These are phyloP conservation scores for Nitzschia sp. DNA, from an alignment of 108 stramenopile genomes.

Conservation along the genomic window DNA sequence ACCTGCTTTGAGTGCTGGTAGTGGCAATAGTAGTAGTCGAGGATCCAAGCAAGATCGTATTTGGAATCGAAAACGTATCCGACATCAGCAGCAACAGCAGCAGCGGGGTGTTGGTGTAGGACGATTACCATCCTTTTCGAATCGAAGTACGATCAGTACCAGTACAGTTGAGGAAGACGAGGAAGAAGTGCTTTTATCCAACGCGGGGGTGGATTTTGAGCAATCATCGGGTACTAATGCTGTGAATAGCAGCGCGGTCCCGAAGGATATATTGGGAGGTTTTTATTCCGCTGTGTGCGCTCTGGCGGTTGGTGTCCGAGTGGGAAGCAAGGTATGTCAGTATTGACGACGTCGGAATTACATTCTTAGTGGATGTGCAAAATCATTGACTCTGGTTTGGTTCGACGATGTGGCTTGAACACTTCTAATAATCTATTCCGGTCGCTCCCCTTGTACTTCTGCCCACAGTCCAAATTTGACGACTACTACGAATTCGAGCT, in stretches of 20 bases:
- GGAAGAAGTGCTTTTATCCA: not conserved
- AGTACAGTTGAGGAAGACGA: not conserved
- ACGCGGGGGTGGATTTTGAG: not conserved
- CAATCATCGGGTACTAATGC: not conserved
- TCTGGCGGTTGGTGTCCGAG: conserved; percentile 29
- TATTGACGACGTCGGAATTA: no score
- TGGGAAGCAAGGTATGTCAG: conserved; percentile 45
- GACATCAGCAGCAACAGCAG: conserved; percentile 1
- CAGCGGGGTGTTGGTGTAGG: no score
- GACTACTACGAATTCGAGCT: conserved; percentile 50
- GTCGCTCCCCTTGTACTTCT: no score
- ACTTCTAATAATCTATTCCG: no score
- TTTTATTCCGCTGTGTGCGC: conserved; percentile 51
- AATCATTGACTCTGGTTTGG: no score
- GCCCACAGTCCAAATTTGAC: conserved; percentile 47
- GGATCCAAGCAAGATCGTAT: not conserved
- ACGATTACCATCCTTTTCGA: no score
- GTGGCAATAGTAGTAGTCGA: not conserved
- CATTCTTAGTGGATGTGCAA: not conserved
- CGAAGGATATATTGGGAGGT: conserved; percentile 29
- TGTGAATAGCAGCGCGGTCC: not conserved
- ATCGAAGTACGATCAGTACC: not conserved
- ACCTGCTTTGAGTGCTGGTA: not conserved
- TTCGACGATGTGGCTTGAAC: no score
- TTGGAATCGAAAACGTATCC: not conserved